A percentile compares a stretch with the other conserved stretches of the same genome.
These are phyloP conservation scores for Lachancea thermotolerans DNA, from an alignment of 805 yeast genomes.

Conservation along the genomic window DNA sequence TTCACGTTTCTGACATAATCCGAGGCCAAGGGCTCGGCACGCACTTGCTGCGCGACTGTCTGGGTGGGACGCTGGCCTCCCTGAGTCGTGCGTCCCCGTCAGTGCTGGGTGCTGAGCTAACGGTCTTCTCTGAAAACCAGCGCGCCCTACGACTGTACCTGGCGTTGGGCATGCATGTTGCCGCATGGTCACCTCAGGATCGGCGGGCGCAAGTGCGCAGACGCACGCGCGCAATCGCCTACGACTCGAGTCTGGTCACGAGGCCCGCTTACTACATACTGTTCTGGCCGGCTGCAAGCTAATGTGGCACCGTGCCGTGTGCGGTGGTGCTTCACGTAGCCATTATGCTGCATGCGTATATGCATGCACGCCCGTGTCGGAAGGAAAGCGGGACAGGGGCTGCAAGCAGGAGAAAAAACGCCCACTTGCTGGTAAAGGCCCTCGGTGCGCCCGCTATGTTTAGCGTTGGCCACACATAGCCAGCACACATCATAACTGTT, in stretches of 20 bases:
- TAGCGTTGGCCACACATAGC: too few species aligned
- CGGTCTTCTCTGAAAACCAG: slow-evolving; percentile 26
- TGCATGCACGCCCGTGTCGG: not conserved
- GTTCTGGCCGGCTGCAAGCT: slow-evolving; percentile 1
- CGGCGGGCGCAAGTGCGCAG: not conserved
- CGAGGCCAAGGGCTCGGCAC: slow-evolving; percentile 21
- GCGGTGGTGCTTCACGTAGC: not conserved
- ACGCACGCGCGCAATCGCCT: slow-evolving; percentile 3
- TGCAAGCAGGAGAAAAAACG: too few species aligned
- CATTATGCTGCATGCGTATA: not conserved
- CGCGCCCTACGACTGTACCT: slow-evolving; percentile 21
- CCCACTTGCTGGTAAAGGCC: too few species aligned
- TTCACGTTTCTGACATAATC: slow-evolving; percentile 17
- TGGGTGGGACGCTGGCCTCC: not conserved
- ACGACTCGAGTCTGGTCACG: not conserved
- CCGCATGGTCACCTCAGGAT: slow-evolving; percentile 22
- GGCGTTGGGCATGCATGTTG: slow-evolving; percentile 15
- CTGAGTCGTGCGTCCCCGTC: slow-evolving; percentile 1
- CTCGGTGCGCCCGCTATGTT: too few species aligned
- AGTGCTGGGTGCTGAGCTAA: slow-evolving; percentile 19
- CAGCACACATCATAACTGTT: too few species aligned
- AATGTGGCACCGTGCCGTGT: not conserved
- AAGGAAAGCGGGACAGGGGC: not conserved
- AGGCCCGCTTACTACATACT: slow-evolving; percentile 10
- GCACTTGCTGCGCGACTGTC: slow-evolving; percentile 9